phyloP scores from a whole-genome alignment of 768 basidiomycete species.

The Megacollybia marginata region DNA sequence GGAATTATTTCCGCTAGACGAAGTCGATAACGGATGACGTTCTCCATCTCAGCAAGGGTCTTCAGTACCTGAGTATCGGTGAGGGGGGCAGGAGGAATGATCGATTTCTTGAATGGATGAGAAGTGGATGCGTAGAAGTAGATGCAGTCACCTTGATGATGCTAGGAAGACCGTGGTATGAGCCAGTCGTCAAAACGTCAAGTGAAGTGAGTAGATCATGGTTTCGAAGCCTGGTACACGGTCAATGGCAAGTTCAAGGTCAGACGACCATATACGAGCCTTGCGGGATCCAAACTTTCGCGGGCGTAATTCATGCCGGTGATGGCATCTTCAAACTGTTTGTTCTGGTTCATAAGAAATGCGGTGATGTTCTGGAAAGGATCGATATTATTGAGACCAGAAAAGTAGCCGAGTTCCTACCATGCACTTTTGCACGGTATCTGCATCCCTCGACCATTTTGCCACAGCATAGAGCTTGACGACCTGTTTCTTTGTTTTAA shows the following conservation, averaged over 20 bases:
- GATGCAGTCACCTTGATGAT: conserved; percentile 63
- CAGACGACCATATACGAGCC: conserved; percentile 35
- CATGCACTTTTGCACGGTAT: conserved; percentile 84
- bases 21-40: conserved; percentile 71
- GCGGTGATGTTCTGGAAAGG: conserved; percentile 69
- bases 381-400: background rate
- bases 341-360: conserved; percentile 80
- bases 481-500: conserved; percentile 85
- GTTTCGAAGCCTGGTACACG: conserved; percentile 65
- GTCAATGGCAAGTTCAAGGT: background rate
- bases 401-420: conserved; percentile 24
- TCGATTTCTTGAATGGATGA: conserved; percentile 47
- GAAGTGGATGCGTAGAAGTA: conserved; percentile 1
- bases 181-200: conserved; percentile 81
- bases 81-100: conserved; percentile 58
- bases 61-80: conserved; percentile 59
- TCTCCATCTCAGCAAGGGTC: conserved; percentile 67
- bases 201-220: conserved; percentile 90
- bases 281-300: conserved; percentile 67
- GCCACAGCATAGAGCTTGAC: conserved; percentile 82
- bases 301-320: conserved; percentile 55
- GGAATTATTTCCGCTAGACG: conserved; percentile 76
- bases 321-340: conserved; percentile 71
- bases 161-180: conserved; percentile 77
- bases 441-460: conserved; percentile 83